Evolutionary conservation across 768 basidiomycete genomes (phyloP).

Genomic region (Leccinum variicolor): DNA sequence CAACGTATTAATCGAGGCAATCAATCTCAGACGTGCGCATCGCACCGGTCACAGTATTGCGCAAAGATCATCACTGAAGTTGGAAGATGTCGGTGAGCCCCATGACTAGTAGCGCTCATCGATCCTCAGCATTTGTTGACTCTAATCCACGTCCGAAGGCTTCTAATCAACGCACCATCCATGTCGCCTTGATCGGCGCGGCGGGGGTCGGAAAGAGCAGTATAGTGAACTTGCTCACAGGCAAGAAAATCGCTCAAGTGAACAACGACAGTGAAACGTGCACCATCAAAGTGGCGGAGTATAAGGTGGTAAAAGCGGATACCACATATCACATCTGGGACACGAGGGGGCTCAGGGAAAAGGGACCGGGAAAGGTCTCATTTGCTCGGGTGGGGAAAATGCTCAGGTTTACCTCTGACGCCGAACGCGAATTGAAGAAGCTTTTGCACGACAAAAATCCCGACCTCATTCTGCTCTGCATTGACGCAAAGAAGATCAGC

Average conservation of each 20-base stretch:
- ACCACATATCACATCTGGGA: conserved; percentile 20
- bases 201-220: conserved; percentile 29
- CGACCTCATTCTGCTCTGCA: conserved; percentile 20
- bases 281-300: conserved; percentile 2
- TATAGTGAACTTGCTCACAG: conserved; percentile 23
- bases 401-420: conserved; percentile 1
- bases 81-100: conserved; percentile 17
- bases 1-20: too few relatives aligned
- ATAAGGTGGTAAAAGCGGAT: conserved; percentile 8
- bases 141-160: conserved; percentile 3
- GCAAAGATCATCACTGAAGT: not conserved
- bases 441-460: conserved; percentile 12
- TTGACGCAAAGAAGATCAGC: conserved; percentile 20
- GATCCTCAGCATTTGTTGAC: not conserved
- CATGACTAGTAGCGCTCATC: not conserved
- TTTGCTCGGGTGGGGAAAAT: conserved; percentile 2
- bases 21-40: too few relatives aligned
- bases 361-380: not conserved
- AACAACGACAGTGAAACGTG: conserved; percentile 20
- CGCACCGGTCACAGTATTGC: too few relatives aligned
- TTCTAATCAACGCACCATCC: not conserved
- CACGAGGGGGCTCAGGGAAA: conserved; percentile 23
- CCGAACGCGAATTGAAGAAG: conserved; percentile 17
- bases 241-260: conserved; percentile 11
- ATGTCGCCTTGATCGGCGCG: conserved; percentile 21